phyloP scores from a whole-genome alignment of 1,284 basidiomycete species.

The Coriolopsis trogii region DNA sequence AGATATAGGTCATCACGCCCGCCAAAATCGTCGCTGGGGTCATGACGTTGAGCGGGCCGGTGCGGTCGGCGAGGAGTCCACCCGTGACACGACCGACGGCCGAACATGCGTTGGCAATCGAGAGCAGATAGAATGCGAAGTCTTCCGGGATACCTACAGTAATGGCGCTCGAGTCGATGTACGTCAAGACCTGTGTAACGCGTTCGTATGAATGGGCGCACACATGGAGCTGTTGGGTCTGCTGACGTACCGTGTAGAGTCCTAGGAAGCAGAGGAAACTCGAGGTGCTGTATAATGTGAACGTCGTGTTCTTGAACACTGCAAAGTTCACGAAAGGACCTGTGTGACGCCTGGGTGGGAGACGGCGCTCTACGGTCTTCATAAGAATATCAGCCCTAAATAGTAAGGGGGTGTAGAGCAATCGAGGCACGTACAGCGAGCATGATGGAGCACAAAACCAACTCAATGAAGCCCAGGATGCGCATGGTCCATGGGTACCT shows the following conservation, averaged over 20 bases:
- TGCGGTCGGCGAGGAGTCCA: slow-evolving; percentile 44
- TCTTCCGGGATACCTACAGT: slow-evolving; percentile 38
- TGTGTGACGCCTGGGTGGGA: slow-evolving; percentile 49
- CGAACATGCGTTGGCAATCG: slow-evolving; percentile 49
- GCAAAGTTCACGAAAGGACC: slow-evolving; percentile 54
- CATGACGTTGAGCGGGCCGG: slow-evolving; percentile 57
- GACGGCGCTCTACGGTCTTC: slow-evolving; percentile 49
- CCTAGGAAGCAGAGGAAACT: slow-evolving; percentile 56
- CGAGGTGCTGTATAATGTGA: slow-evolving; percentile 46
- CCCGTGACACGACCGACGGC: slow-evolving; percentile 43
- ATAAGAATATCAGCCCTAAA: slow-evolving; percentile 24
- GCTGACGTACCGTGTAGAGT: slow-evolving; percentile 49
- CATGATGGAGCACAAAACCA: slow-evolving; percentile 44
- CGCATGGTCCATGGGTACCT: slow-evolving; percentile 68
- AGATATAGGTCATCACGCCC: slow-evolving; percentile 55
- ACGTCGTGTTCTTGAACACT: slow-evolving; percentile 51
- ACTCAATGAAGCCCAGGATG: slow-evolving; percentile 55
- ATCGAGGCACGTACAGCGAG: slow-evolving; percentile 39
- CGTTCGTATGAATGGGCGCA: not conserved
- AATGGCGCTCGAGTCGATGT: slow-evolving; percentile 46
- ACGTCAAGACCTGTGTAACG: slow-evolving; percentile 46
- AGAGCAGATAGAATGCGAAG: slow-evolving; percentile 48
- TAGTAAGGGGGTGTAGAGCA: slow-evolving; percentile 20
- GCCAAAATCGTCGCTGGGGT: slow-evolving; percentile 53
- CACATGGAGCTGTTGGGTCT: too few species aligned